phyloP scores from a whole-genome alignment of 2,329 filamentous ascomycete species.

The Leptosphaerulina australis region DNA sequence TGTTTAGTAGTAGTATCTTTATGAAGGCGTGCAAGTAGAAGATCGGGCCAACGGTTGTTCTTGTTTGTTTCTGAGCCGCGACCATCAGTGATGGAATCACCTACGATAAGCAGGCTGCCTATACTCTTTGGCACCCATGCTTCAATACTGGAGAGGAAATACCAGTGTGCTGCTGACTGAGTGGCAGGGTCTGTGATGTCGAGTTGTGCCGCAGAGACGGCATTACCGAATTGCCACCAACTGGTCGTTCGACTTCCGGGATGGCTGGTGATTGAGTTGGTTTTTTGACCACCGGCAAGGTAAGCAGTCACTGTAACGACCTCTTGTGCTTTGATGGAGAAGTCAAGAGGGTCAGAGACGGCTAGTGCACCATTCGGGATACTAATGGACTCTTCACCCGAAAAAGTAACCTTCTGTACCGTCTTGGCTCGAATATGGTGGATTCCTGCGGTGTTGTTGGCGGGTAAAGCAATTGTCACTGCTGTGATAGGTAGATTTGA shows the following conservation, averaged over 20 bases:
- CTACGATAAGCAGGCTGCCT: conserved; percentile 61
- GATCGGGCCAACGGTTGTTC: conserved; percentile 59
- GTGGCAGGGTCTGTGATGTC: conserved; percentile 47
- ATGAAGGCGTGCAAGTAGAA: conserved; percentile 54
- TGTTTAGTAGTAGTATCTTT: conserved; percentile 50
- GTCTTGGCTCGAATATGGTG: conserved; percentile 60
- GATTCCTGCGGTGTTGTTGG: conserved; percentile 60
- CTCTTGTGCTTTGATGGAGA: conserved; percentile 57
- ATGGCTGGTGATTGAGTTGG: conserved; percentile 66
- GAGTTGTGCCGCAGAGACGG: conserved; percentile 58
- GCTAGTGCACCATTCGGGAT: conserved; percentile 62
- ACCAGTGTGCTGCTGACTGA: conserved; percentile 56
- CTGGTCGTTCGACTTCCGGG: conserved; percentile 68
- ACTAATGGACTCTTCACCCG: conserved; percentile 58
- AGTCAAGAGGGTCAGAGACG: conserved; percentile 67
- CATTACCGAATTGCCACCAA: conserved; percentile 65
- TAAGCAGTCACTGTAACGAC: conserved; percentile 66
- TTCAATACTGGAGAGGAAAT: conserved; percentile 65
- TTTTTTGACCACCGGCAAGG: conserved; percentile 61
- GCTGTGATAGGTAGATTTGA: conserved; percentile 65
- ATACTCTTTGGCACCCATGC: conserved; percentile 56
- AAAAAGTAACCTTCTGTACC: conserved; percentile 63
- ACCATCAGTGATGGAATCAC: conserved; percentile 71
- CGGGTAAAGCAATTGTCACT: conserved; percentile 63
- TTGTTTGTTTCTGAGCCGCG: conserved; percentile 63